Evolutionary conservation across 345 rosid species (phyloP), one percentile per base, ranked within the genome.

Genomic region (Eutrema heterophyllum): DNA sequence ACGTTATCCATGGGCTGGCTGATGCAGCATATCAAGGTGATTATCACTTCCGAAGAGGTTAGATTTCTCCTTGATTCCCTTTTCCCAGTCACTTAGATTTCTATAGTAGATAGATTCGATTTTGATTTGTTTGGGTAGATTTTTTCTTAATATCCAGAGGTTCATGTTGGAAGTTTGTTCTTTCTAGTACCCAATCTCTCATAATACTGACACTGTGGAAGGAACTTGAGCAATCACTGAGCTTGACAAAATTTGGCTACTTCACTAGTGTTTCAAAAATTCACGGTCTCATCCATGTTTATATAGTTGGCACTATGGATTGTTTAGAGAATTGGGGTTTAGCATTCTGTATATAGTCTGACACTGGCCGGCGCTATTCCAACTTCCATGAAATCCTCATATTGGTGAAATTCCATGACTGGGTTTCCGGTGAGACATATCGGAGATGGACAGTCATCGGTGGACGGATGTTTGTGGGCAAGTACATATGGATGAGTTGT

Each of bases 41-140:
- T 95, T 40, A 95, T 95, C 29, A 95, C 98, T 64, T 72, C 98
- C 27, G 94, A 92, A 15, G 97, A 92, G 97, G 98, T 95, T 50
- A 62, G 97, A 78, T 29, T 39, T 16, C 59, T 77, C 50, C 41
- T 65, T 36, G 40, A 16, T 56, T 74, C n/a, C 2, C 7, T 21
- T 50, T 21, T 64, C 33, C 5, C 6, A 13, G 18, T 18, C 56
- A 40, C 24, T 55, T 67, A 0, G 21, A 35, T 70, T 38, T 56
- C 10, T 50, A 64, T 64, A 70, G 59, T 39, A 2, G 16, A 35
- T 29, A 61, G 2, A 14, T 52, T 62, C 18, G 8, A 49, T 38
- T 51, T 26, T 52, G 29, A 40, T 53, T 63, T 62, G 54, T 40
- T 63, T 39, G 0, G 9, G 26, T 38, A 5, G 27, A n/a, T 3